A percentile compares a stretch with the other conserved stretches of the same genome.
These are phyloP conservation scores for Leishmania tropica DNA, from an alignment of 208 protist genomes.

Conservation along the genomic window DNA sequence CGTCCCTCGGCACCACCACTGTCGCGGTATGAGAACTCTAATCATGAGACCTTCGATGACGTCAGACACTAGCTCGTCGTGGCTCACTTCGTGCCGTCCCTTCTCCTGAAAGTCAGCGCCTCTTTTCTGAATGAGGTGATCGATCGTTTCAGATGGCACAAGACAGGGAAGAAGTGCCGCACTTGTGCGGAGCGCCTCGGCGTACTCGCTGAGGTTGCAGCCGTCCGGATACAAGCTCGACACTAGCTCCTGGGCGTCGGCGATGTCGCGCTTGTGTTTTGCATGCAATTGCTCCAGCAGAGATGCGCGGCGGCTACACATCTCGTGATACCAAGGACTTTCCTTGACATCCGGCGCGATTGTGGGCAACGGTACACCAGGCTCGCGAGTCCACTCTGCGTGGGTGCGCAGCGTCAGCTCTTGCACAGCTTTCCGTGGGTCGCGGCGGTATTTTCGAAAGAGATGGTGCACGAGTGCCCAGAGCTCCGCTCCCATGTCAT, in stretches of 20 bases:
- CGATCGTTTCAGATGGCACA: slow-evolving; percentile 40
- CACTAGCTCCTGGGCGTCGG: slow-evolving; percentile 58
- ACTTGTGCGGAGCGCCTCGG: slow-evolving; percentile 71
- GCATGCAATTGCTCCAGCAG: slow-evolving; percentile 30
- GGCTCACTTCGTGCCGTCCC: slow-evolving; percentile 31
- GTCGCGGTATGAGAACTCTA: slow-evolving; percentile 42
- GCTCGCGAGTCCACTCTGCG: slow-evolving; percentile 8
- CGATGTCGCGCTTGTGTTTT: slow-evolving; percentile 29
- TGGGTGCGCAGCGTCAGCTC: slow-evolving; percentile 63
- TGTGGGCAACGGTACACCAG: background rate
- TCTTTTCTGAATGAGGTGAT: slow-evolving; percentile 35
- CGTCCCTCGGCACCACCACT: slow-evolving; percentile 57
- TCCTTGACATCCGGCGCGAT: slow-evolving; percentile 19
- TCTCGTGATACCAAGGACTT: slow-evolving; percentile 58
- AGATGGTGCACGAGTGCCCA: slow-evolving; percentile 73
- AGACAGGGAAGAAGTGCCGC: slow-evolving; percentile 64
- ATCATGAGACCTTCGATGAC: slow-evolving; percentile 59
- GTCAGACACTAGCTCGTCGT: slow-evolving; percentile 43
- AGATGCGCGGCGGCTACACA: slow-evolving; percentile 42
- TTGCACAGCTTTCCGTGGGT: slow-evolving; percentile 31
- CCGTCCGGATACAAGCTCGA: slow-evolving; percentile 68
- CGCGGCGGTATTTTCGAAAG: slow-evolving; percentile 39
- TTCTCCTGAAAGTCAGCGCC: slow-evolving; percentile 29
- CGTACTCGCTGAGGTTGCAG: slow-evolving; percentile 66
- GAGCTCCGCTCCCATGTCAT: slow-evolving; percentile 70